Percentiles rank a stretch among this genome's conserved stretches.
phyloP scores from a whole-genome alignment of 441 rosid genomes.

The Jatropha multifida region DNA sequence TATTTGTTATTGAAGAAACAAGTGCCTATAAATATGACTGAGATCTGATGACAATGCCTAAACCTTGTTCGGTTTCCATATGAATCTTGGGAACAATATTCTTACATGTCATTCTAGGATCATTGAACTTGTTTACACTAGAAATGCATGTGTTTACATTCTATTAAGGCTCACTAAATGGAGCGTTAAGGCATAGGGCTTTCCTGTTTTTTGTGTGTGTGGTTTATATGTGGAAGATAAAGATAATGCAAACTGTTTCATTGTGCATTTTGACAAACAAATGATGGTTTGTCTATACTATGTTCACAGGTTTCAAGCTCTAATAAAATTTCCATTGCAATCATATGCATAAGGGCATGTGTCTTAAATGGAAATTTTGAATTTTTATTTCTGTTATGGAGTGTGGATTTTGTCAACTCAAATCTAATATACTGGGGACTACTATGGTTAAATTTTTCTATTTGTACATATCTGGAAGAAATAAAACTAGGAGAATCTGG shows the following conservation, averaged over 20 bases:
- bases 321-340: background rate
- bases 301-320: background rate
- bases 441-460: background rate
- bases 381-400: background rate
- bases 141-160: no score
- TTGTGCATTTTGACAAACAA: background rate
- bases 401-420: background rate
- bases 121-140: background rate
- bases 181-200: background rate
- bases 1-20: background rate
- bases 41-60: constrained; percentile 1
- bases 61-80: background rate
- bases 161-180: no score
- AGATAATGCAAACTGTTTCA: background rate
- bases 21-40: background rate
- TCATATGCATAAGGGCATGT: background rate
- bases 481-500: background rate
- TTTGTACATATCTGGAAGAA: background rate
- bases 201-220: background rate
- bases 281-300: background rate
- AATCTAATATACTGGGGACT: background rate
- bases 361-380: background rate
- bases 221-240: background rate
- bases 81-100: background rate
- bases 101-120: background rate